Base-by-base conservation (phyloP, 164 flowering plant species). In the Magnolia changhungtana region DNA sequence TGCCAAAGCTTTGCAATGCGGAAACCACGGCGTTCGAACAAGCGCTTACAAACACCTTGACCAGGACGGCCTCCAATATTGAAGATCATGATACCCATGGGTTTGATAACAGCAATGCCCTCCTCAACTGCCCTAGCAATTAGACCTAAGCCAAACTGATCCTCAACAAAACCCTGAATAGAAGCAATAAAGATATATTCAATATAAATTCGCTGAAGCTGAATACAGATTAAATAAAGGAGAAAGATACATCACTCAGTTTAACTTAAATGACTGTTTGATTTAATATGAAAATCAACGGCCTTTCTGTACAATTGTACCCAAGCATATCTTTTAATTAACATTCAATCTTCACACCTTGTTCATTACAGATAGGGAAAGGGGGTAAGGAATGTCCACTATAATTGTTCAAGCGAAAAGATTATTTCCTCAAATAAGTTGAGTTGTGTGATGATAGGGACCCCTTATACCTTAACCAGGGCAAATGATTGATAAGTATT, bases 1-100 rank as follows among this genome's bases (percentile, higher is more conserved):
- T 96, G 99, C 99, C 99, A 96, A 77, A 94, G 89, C 89, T 87
- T 89, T 77, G 81, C 87, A 75, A 94, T 86, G 66, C 78, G 87
- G 78, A 96, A 85, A 76, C 99, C 99, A 76, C 99, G 95, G 9
- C 99, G 93, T 81, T 96, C 97, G 87, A 96, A 96, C 82, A 96
- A 82, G 67, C 98, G 96, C 72, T 85, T 87, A 76, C 98, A 96
- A 71, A 96, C 99, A 80, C 78, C 95, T 89, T 96, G 98, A 72
- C 98, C 99, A 19, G 99, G 98, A 76, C 98, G 96, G 9, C 99
- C 98, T 81, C 99, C 99, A 90, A 96, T 94, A 74, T 96, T 96
- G 73, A 96, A 94, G 63, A 96, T 90, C 99, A 96, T 96, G 72
- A 96, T 87, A 20, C 99, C 98, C 86, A 85, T 79, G 66, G 98